Evolutionary conservation across 1,139 yeast species (phyloP).

Genomic region (Candida sp.): DNA sequence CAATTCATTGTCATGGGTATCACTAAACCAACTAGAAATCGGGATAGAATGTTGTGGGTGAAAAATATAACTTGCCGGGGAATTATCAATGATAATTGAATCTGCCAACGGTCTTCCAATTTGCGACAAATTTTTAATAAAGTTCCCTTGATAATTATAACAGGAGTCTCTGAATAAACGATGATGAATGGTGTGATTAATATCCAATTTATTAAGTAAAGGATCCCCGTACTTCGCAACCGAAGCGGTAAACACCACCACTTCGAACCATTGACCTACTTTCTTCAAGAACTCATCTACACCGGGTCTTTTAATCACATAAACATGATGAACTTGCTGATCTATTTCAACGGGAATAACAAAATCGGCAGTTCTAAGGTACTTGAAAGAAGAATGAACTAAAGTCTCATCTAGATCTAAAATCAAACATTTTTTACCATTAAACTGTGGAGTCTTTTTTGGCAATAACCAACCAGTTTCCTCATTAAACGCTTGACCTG

Average conservation of each 20-base stretch:
- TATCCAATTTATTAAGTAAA: constrained; percentile 80
- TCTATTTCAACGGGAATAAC: constrained; percentile 87
- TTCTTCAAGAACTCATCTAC: constrained; percentile 86
- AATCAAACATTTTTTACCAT: constrained; percentile 77
- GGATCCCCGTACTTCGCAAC: constrained; percentile 97
- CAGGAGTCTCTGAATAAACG: constrained; percentile 82
- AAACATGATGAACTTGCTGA: constrained; percentile 87
- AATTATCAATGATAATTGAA: constrained; percentile 88
- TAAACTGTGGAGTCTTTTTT: constrained; percentile 24
- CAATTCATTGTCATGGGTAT: constrained; percentile 93
- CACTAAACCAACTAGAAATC: constrained; percentile 98
- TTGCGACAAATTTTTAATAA: constrained; percentile 88
- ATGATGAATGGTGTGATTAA: constrained; percentile 74
- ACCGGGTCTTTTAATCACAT: constrained; percentile 96
- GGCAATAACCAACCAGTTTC: constrained; percentile 66
- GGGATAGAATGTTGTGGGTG: constrained; percentile 99
- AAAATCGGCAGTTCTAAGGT: constrained; percentile 88
- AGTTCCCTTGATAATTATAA: constrained; percentile 75
- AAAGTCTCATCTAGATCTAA: constrained; percentile 94
- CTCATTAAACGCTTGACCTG: constrained; percentile 61
- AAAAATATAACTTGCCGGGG: constrained; percentile 95
- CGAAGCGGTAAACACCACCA: constrained; percentile 95
- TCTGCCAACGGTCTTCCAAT: constrained; percentile 90
- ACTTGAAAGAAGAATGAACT: constrained; percentile 94
- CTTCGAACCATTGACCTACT: constrained; percentile 88